Base-by-base conservation (phyloP, 2,329 filamentous ascomycete species). In the Aspergillus quadricinctus region DNA sequence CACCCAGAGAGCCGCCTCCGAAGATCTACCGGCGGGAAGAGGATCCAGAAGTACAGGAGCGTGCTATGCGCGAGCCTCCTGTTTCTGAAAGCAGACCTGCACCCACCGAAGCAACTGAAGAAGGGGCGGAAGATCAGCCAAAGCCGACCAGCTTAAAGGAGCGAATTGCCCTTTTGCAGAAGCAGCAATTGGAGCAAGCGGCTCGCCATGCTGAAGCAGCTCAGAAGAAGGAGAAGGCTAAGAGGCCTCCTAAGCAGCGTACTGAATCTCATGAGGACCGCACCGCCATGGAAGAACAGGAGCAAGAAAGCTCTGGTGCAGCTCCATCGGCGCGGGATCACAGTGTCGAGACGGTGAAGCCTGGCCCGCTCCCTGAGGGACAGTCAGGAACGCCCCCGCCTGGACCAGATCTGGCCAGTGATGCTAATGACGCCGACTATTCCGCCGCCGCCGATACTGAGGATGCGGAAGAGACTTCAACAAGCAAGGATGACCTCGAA, bases 121-220 rank as follows among this genome's bases (percentile, higher is more conserved):
- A 81, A 17, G 84, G 79, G 4, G 64, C 63, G 4, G 90, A 94
- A 54, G 90, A 95, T 46, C 86, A 90, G 66, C 92, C 93, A 1
- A 97, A 97, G 75, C 91, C 92, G 25, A 89, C 91, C 55, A 97
- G 90, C 64, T 74, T 99, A 59, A 99, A 97, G 75, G 94, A 99
- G 72, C 85, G 94, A 60, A 97, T 99, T 76, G 94, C 94, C 28
- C 79, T 96, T 52, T 80, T 99, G 17, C 94, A 99, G 72, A 93
- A 90, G 70, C 92, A 97, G 72, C 94, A 99, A 74, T 80, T 90
- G 70, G 94, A 97, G 69, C 90, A 94, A 70, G 90, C 92, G 4
- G 83, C 88, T 60, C 83, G 92, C 52, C 89, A 93, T 74, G 89
- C 89, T 7, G 90, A 94, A 40, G 84, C 88, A 17, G 81, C 81